Evolutionary conservation across 352 stramenopile species (phyloP), one percentile per base, ranked within the genome.

Genomic region (Pythium insidiosum): DNA sequence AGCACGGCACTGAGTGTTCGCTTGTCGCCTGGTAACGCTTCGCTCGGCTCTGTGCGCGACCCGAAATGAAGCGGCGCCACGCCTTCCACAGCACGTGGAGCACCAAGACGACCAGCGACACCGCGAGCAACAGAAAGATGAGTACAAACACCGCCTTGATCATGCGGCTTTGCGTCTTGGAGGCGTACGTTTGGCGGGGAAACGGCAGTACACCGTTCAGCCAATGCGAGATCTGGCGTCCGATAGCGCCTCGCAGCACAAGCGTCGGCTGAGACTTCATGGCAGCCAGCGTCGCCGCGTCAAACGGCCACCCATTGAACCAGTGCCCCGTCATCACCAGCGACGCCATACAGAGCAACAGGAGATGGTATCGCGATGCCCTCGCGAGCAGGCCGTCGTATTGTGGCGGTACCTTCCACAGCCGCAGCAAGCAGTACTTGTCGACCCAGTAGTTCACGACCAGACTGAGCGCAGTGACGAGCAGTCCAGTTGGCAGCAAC

Each of bases 361-460:
- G 46, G 49, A 89, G 53, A 43, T 89, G 73, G 46, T 84, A 83
- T 7, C 77, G 62, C 37, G 73, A 84, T 31, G 69, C 58, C 11
- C 63, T 57, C 6, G 77, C 72, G n/a, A 89, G 46, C 16, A 80
- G 48, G 4, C 69, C 76, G 50, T 86, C 66, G 52, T 76, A 84
- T 31, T 63, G 56, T 5, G 74, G 77, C 9, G 61, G 73, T 7
- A 66, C 73, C 50, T 79, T 85, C 82, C 71, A 92, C 44, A 73
- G 75, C 43, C 71, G 75, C 40, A 88, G 53, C 34, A 90, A 44
- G 34, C 78, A 90, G 46, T 80, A 90, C 54, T 90, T 90, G 61
- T 87, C 76, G 28, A 89, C 72, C 74, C 74, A 88, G 56, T 85
- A 90, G 44, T 84, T 88, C 10, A 90, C 63, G 4, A 88, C 61